Evolutionary conservation across 768 basidiomycete species (phyloP), one percentile per base, ranked within the genome.

Genomic region (Coprinopsis sp.): DNA sequence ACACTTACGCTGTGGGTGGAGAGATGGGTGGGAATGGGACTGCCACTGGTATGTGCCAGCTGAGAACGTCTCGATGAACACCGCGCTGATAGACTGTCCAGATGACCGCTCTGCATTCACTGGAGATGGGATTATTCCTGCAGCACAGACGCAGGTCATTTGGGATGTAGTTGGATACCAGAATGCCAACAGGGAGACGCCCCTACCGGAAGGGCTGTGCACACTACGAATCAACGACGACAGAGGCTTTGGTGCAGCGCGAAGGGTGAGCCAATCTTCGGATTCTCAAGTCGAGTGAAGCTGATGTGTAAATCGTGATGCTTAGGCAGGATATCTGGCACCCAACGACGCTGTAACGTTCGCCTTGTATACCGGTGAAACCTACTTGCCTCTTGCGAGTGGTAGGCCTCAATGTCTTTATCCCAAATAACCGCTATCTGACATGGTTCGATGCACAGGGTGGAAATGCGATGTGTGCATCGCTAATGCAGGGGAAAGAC

Each of bases 1-100:
- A 85, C 63, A 91, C 88, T 3, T 94, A 89, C 59, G 78, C 87
- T 10, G 84, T 92, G 4, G 88, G 87, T 0, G 80, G 84, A 0
- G 77, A 14, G 3, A 28, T 33, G 27, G 37, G 16, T 23, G 21
- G 6, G 10, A 39, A 29, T 16, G 12, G 21, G 21, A 34, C 44
- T 37, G 21, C 46, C 7, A n/a, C 46, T 6, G 24, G 14, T 42
- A n/a, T 30, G 27, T 7, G 16, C 27, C 40, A 7, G 4, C 12
- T 19, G 5, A 19, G 30, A 16, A 28, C 24, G 27, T 42, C 25
- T 19, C 10, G 22, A 6, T 19, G 27, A 21, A 28, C 11, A 28
- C 12, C 7, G 12, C 29, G 27, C 23, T 40, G 25, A n/a, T n/a
- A n/a, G n/a, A n/a, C n/a, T n/a, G 5, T 6, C 5, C 27, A 29